phyloP scores from a whole-genome alignment of 2,329 filamentous ascomycete species.

The Fusarium cyanostomum region DNA sequence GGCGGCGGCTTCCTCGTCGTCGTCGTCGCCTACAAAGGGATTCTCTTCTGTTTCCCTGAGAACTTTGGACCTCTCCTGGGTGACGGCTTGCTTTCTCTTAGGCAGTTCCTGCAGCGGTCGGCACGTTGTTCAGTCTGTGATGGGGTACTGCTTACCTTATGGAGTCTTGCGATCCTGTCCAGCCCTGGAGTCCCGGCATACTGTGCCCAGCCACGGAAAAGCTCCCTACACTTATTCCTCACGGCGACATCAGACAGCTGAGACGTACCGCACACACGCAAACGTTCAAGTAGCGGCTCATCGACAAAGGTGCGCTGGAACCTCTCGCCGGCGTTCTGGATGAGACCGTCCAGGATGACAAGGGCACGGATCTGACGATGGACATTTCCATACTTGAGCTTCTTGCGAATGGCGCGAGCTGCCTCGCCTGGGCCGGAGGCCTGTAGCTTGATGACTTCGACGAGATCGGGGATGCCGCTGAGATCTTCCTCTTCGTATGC shows the following conservation, averaged over 20 bases:
- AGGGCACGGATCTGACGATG: slow-evolving; percentile 92
- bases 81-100: slow-evolving; percentile 74
- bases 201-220: slow-evolving; percentile 89
- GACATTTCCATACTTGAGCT: slow-evolving; percentile 97
- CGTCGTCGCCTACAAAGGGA: slow-evolving; percentile 74
- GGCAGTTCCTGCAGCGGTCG: slow-evolving; percentile 64
- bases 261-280: slow-evolving; percentile 87
- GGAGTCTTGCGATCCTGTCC: slow-evolving; percentile 80
- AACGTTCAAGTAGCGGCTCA: slow-evolving; percentile 88
- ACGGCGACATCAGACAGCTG: slow-evolving; percentile 85
- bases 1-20: slow-evolving; percentile 63
- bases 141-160: slow-evolving; percentile 60
- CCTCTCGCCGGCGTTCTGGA: slow-evolving; percentile 89
- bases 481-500: slow-evolving; percentile 90
- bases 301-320: slow-evolving; percentile 92
- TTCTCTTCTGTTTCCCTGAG: slow-evolving; percentile 82
- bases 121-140: slow-evolving; percentile 1
- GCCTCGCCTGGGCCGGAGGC: slow-evolving; percentile 87
- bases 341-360: slow-evolving; percentile 88
- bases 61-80: slow-evolving; percentile 82
- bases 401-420: slow-evolving; percentile 92
- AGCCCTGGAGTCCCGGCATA: slow-evolving; percentile 86
- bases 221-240: slow-evolving; percentile 84
- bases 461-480: slow-evolving; percentile 89
- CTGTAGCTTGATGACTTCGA: slow-evolving; percentile 93